Evolutionary conservation across 306 rosid genomes (phyloP), one percentile per base, ranked within the genome.

Genomic region (Hylodesmum podocarpum): DNA sequence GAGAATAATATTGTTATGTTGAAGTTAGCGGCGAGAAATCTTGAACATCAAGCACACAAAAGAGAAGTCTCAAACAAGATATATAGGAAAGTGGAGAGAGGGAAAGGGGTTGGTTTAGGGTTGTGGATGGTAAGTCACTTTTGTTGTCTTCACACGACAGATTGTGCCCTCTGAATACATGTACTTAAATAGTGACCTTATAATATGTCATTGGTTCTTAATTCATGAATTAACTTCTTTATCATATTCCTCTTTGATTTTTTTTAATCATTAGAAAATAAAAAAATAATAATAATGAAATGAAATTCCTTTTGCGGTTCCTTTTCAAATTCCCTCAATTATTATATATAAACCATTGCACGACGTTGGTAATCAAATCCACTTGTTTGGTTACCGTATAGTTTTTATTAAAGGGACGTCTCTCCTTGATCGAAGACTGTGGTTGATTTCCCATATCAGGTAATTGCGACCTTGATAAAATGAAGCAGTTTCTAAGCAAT

Each of bases 101-200:
- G 15, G 14, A 22, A 22, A 22, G 78, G 87, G 95, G 94, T 92
- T 89, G 91, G 96, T 94, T 88, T 87, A 85, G 97, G 96, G 91
- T 83, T 95, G 86, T 90, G 93, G 98, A 95, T 95, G 96, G 85
- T 62, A 90, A 85, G 98, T 95, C 98, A 84, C 93, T 95, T 92
- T 95, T 95, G 97, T 95, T 92, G 97, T 90, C 89, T 95, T 95
- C 91, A 83, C 98, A 92, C 93, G 98, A 92, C 91, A 88, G 64
- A 83, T 81, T 83, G 31, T 66, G 78, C 77, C 83, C 81, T 54
- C 24, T 84, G 65, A n/a, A n/a, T 50, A 54, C 66, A 58, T 55
- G 61, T 81, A 28, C 57, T 47, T 25, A 41, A 75, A 61, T 44
- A 58, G 51, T 78, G n/a, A 34, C 63, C 69, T 16, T 78, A n/a